Evolutionary conservation across 208 protist species (phyloP).

Genomic region (Trypanosoma cruzi): DNA sequence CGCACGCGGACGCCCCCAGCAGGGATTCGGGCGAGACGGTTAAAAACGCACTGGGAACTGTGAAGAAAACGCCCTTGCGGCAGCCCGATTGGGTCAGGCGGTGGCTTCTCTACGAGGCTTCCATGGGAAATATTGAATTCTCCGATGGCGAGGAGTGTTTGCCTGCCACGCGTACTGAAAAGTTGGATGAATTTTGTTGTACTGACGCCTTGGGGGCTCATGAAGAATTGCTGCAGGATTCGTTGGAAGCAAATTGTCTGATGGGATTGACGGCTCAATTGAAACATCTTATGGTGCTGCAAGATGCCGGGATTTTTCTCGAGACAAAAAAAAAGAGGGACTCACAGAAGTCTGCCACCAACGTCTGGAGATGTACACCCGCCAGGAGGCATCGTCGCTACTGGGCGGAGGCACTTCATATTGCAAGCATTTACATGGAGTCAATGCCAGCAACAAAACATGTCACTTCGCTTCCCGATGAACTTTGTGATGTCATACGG

Average conservation of each 20-base stretch:
- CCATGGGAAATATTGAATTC: conserved; percentile 84
- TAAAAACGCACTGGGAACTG: not conserved
- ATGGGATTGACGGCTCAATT: conserved; percentile 33
- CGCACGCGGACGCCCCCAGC: not conserved
- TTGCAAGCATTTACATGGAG: conserved; percentile 11
- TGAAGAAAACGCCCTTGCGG: conserved; percentile 3
- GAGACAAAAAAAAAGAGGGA: not conserved
- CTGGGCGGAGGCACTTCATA: conserved; percentile 29
- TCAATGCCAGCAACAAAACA: not conserved
- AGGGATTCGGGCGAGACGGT: not conserved
- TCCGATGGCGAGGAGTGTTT: conserved; percentile 28
- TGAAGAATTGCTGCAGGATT: conserved; percentile 7
- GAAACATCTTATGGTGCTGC: conserved; percentile 42
- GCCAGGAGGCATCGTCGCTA: conserved; percentile 7
- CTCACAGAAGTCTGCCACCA: not conserved
- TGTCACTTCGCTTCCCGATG: conserved; percentile 10
- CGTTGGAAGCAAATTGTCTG: conserved; percentile 10
- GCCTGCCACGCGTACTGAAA: not conserved
- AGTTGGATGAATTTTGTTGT: not conserved
- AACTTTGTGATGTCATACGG: conserved; percentile 18
- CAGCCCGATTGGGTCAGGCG: conserved; percentile 79
- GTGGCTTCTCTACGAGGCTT: conserved; percentile 86
- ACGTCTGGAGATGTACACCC: not conserved
- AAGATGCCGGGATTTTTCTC: conserved; percentile 19
- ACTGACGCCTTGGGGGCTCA: not conserved